These are phyloP conservation scores for Diplosphaera chodatii DNA, from an alignment of 139 green algal species.

Conservation along the genomic window DNA sequence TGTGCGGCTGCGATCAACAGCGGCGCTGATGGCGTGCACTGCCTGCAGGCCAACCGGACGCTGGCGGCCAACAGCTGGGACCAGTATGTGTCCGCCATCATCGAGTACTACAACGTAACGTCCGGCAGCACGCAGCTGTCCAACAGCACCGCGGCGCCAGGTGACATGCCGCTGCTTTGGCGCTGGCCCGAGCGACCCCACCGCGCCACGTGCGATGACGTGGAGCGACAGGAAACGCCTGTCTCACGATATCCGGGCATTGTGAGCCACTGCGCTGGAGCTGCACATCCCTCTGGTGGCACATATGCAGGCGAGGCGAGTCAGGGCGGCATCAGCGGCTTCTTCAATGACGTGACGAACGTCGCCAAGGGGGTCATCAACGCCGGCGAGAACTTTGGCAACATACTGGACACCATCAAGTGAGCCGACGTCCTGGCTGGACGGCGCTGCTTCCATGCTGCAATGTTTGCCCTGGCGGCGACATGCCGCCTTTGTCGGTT, in stretches of 20 bases:
- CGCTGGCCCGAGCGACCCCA: too few relatives aligned
- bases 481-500: too few relatives aligned
- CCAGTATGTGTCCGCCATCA: background rate
- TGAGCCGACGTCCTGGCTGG: background rate
- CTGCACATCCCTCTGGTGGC: too few relatives aligned
- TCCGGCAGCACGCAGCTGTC: background rate
- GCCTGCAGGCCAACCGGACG: background rate
- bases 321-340: background rate
- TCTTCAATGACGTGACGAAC: background rate
- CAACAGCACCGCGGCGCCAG: background rate
- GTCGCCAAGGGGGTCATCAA: background rate
- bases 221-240: too few relatives aligned
- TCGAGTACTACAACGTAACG: background rate
- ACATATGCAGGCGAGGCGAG: too few relatives aligned
- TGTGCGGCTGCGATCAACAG: too few relatives aligned
- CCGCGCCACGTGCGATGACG: too few relatives aligned
- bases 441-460: too few relatives aligned
- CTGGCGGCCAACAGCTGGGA: background rate
- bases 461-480: too few relatives aligned
- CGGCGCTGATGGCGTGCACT: background rate
- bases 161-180: background rate
- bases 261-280: too few relatives aligned
- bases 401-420: background rate
- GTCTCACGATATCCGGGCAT: too few relatives aligned
- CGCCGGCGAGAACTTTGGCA: background rate